phyloP scores from a whole-genome alignment of 305 asterid species.

The Fraxinus sp. region DNA sequence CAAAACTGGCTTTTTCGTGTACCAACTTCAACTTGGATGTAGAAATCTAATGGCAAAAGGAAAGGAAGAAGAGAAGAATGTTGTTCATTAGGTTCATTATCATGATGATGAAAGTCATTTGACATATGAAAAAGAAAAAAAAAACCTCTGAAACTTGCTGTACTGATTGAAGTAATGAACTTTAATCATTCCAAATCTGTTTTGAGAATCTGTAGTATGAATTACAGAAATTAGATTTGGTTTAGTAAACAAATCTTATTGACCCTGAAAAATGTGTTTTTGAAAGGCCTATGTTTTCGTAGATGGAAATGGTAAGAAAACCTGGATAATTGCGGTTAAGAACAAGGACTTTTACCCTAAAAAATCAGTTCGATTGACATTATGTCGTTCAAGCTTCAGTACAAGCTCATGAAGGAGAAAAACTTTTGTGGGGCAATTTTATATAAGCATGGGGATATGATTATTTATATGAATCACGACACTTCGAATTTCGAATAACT shows the following conservation, averaged over 20 bases:
- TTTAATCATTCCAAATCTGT: background rate
- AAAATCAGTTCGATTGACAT: background rate
- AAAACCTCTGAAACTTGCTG: background rate
- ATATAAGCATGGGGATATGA: background rate
- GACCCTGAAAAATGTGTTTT: background rate
- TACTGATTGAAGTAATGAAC: background rate
- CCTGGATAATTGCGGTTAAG: background rate
- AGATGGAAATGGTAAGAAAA: background rate
- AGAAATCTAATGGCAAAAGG: conserved; percentile 6
- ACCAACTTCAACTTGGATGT: conserved; percentile 10
- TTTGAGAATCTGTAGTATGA: background rate
- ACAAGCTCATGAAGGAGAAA: background rate
- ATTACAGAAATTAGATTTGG: background rate
- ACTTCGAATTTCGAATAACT: background rate
- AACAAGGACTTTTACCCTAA: background rate
- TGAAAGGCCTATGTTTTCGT: background rate
- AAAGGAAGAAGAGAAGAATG: background rate
- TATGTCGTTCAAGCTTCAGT: background rate
- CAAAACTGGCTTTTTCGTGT: conserved; percentile 4
- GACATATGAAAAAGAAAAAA: background rate
- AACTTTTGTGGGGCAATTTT: background rate
- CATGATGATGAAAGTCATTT: background rate
- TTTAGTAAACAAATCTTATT: background rate
- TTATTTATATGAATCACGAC: background rate
- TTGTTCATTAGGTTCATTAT: background rate